Evolutionary conservation across 1,139 yeast genomes (phyloP).

Genomic region (Hansenula sp.): DNA sequence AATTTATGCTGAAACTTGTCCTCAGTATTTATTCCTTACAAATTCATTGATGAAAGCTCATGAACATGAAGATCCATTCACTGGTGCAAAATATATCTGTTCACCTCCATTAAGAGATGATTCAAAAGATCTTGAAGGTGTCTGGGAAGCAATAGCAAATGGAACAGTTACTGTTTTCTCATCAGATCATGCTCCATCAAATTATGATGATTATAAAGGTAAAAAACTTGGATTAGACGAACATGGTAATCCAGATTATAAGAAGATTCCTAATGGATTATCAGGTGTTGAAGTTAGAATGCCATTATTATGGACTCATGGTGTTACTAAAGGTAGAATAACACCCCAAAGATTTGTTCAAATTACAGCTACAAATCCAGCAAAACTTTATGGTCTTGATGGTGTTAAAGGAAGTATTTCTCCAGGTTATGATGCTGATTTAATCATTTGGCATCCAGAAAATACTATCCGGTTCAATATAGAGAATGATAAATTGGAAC

Average conservation of each 20-base stretch:
- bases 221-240: conserved; percentile 33
- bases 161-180: conserved; percentile 44
- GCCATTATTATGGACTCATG: conserved; percentile 38
- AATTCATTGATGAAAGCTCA: conserved; percentile 28
- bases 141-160: conserved; percentile 40
- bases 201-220: conserved; percentile 34
- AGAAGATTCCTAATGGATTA: conserved; percentile 38
- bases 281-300: conserved; percentile 45
- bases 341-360: conserved; percentile 39
- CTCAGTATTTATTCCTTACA: conserved; percentile 41
- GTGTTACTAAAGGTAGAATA: conserved; percentile 36
- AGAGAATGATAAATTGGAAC: conserved; percentile 34
- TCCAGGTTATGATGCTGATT: conserved; percentile 40
- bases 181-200: conserved; percentile 44
- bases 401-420: conserved; percentile 35
- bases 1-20: conserved; percentile 44
- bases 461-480: conserved; percentile 27
- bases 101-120: conserved; percentile 43
- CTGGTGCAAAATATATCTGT: conserved; percentile 44
- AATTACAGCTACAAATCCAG: conserved; percentile 37
- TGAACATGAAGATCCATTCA: conserved; percentile 26
- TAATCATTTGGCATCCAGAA: conserved; percentile 41
- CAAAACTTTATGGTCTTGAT: conserved; percentile 37
- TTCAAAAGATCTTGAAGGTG: conserved; percentile 33
- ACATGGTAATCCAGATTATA: conserved; percentile 29